Conservation (phyloP, 2,329 filamentous ascomycete species). For the Alternaria consortialis region DNA sequence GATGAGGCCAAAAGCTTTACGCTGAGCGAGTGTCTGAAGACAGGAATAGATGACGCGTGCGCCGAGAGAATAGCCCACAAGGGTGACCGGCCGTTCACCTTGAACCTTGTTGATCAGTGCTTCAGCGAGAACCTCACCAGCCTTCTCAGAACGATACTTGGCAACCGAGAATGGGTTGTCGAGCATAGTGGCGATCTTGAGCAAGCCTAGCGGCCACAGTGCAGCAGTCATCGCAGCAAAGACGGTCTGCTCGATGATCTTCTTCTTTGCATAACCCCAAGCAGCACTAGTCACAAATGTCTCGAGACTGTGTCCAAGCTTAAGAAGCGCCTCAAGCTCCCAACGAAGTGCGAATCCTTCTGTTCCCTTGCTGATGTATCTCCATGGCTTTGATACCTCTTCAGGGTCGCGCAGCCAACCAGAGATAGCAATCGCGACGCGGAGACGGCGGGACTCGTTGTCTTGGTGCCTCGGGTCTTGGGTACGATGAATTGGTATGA, state of each 20-base stretch:
- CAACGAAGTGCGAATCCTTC: slow-evolving; percentile 87
- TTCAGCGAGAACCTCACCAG: slow-evolving; percentile 80
- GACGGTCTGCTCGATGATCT: slow-evolving; percentile 73
- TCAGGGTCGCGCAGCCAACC: slow-evolving; percentile 81
- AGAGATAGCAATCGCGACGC: slow-evolving; percentile 82
- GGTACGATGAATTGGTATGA: slow-evolving; percentile 70
- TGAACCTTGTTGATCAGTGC: slow-evolving; percentile 83
- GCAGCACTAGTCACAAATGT: slow-evolving; percentile 80
- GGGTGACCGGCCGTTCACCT: slow-evolving; percentile 80
- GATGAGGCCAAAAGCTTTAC: slow-evolving; percentile 82
- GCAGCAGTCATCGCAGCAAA: slow-evolving; percentile 59
- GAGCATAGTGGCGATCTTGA: slow-evolving; percentile 64
- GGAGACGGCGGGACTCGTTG: slow-evolving; percentile 63
- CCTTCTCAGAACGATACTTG: slow-evolving; percentile 79
- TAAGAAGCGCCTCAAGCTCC: slow-evolving; percentile 80
- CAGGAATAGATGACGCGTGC: slow-evolving; percentile 85
- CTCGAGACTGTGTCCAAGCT: slow-evolving; percentile 79
- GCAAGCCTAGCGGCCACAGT: slow-evolving; percentile 58
- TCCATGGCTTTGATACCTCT: slow-evolving; percentile 81
- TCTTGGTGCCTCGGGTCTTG: slow-evolving; percentile 60
- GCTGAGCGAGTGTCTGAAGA: slow-evolving; percentile 76
- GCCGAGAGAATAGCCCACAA: slow-evolving; percentile 84
- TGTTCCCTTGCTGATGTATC: slow-evolving; percentile 72
- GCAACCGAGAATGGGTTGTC: slow-evolving; percentile 86
- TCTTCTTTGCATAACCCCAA: slow-evolving; percentile 78